Base-by-base conservation (phyloP, 352 stramenopile genomes). In the Pseudoperonospora humuli region DNA sequence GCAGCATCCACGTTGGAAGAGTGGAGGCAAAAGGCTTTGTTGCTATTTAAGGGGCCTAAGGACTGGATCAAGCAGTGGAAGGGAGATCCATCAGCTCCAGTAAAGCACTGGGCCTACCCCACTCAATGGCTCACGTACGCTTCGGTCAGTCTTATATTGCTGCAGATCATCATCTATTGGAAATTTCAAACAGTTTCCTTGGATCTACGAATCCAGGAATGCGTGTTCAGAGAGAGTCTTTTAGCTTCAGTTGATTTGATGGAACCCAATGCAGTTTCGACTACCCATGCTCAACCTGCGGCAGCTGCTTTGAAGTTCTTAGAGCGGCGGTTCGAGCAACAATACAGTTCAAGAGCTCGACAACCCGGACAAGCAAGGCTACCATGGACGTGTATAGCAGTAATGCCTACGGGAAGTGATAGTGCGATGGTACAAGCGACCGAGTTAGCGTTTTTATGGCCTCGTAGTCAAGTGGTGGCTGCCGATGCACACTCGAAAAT, bases 111-210 rank as follows among this genome's bases (percentile, higher is more conserved):
- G 59, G 69, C 61, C 40, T 86, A 84, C 40, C 70, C 74, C 8
- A 86, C 74, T 3, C 64, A 78, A 20, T 86, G 61, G 61, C 60
- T 86, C 49, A 78, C 70, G 20, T 60, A 81, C n/a, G 71, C 64
- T 26, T 75, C 61, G 13, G n/a, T 67, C 2, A 64, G 61, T 38
- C 57, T 86, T 7, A 46, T 84, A 19, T 4, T 67, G 5, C 32
- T 74, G 23, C 74, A 86, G 47, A 34, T 63, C 1, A 31, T 78
- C 13, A 64, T 79, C 10, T 75, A 55, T 45, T 65, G 42, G 44
- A 53, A 71, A 37, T 81, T 78, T 36, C 70, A 82, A 47, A 54
- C 64, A 5, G 35, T 71, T 25, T 62, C 46, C 13, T 59, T 85
- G 7, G 51, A 74, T 37, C 44, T 87, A 28, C 60, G 72, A 15